phyloP scores from a whole-genome alignment of 805 yeast genomes.

The Myxozyma kluyveri region DNA sequence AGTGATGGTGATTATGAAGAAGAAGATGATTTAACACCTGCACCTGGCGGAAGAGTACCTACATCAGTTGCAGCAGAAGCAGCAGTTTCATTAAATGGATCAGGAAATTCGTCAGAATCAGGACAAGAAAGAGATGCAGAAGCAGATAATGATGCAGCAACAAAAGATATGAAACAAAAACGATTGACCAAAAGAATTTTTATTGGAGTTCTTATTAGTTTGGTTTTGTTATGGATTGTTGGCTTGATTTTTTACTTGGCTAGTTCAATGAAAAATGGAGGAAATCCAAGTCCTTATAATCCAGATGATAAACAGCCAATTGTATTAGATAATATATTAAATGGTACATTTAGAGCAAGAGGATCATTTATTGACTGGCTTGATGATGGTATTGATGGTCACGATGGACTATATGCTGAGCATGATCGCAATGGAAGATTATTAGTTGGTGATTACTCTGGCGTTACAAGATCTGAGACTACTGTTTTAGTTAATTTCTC shows the following conservation, averaged over 20 bases:
- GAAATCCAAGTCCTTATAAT: background rate
- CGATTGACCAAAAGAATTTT: slow-evolving; percentile 20
- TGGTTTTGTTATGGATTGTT: slow-evolving; percentile 16
- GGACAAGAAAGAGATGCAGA: background rate
- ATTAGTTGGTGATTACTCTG: slow-evolving; percentile 27
- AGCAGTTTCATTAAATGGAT: slow-evolving; percentile 4
- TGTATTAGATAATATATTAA: slow-evolving; percentile 12
- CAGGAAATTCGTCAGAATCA: background rate
- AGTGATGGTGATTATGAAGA: background rate
- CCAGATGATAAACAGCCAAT: slow-evolving; percentile 6
- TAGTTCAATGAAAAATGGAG: slow-evolving; percentile 8
- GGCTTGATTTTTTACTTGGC: slow-evolving; percentile 23
- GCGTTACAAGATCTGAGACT: slow-evolving; percentile 13
- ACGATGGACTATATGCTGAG: slow-evolving; percentile 28
- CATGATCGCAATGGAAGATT: slow-evolving; percentile 15
- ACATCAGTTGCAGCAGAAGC: slow-evolving; percentile 12
- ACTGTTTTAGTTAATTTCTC: slow-evolving; percentile 14
- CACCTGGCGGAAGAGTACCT: background rate
- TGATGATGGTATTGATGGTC: slow-evolving; percentile 28
- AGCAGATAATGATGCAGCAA: background rate
- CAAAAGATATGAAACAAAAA: slow-evolving; percentile 1
- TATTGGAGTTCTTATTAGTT: slow-evolving; percentile 16
- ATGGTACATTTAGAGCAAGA: slow-evolving; percentile 21
- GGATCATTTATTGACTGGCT: slow-evolving; percentile 20
- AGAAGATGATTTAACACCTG: background rate